Conservation (phyloP, 257 asterid genomes). For the Orobanche coerulescens region DNA sequence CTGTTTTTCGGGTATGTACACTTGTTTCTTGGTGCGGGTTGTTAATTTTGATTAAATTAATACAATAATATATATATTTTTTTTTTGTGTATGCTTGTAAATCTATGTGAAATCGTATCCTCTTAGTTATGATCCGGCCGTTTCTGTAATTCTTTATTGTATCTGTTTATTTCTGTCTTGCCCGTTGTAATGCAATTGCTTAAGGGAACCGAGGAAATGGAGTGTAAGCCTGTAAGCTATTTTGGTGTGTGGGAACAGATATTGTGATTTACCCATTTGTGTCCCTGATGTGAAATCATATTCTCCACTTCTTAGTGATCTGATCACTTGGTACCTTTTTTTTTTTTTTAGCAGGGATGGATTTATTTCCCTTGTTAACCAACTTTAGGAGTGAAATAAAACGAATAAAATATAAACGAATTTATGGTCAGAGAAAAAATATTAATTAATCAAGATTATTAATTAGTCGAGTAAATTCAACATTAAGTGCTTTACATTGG, state of each 20-base stretch:
- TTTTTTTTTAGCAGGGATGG: no score
- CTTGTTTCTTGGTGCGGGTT: slow-evolving; percentile 21
- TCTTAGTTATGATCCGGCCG: slow-evolving; percentile 20
- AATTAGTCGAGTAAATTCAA: no score
- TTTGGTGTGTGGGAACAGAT: slow-evolving; percentile 25
- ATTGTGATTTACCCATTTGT: slow-evolving; percentile 22
- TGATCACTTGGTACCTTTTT: no score
- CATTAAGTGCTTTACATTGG: no score
- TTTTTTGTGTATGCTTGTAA: slow-evolving; percentile 35
- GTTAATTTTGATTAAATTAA: slow-evolving; percentile 27
- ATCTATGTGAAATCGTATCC: slow-evolving; percentile 33
- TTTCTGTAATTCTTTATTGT: slow-evolving; percentile 23
- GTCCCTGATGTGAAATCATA: slow-evolving; percentile 25
- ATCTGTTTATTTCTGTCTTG: slow-evolving; percentile 17
- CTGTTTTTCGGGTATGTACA: slow-evolving; percentile 20
- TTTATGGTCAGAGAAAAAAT: no score
- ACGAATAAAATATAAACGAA: no score
- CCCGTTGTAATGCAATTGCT: slow-evolving; percentile 17
- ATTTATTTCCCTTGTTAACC: no score
- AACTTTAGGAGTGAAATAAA: no score
- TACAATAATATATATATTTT: no score
- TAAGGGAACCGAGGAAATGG: slow-evolving; percentile 6
- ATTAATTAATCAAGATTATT: no score
- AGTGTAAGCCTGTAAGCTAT: not conserved
- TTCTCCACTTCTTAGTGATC: not conserved